These are phyloP conservation scores for Trichoderma orchidacearum DNA, from an alignment of 495 filamentous ascomycete species.

Conservation along the genomic window DNA sequence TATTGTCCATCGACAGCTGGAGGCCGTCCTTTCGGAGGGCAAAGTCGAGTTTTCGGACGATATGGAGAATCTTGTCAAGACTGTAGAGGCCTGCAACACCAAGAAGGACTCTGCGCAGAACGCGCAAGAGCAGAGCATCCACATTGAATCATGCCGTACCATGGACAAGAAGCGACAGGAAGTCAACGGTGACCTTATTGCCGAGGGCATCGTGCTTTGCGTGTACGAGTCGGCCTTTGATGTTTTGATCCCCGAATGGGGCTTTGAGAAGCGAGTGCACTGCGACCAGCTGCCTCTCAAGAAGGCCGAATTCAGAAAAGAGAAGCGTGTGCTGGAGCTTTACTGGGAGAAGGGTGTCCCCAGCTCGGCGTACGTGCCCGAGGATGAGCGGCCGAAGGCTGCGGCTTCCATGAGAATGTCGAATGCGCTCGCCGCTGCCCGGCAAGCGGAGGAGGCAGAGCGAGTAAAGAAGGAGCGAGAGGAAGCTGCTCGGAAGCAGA, in stretches of 20 bases:
- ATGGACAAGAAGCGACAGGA: constrained; percentile 84
- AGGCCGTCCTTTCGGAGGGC: constrained; percentile 71
- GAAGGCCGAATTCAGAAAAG: constrained; percentile 97
- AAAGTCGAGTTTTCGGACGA: constrained; percentile 81
- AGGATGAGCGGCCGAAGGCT: constrained; percentile 88
- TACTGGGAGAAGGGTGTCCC: constrained; percentile 99
- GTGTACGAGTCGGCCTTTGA: constrained; percentile 99
- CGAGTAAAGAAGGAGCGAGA: constrained; percentile 69
- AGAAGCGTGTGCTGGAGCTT: constrained; percentile 79
- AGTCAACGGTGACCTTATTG: constrained; percentile 82
- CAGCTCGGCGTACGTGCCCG: constrained; percentile 89
- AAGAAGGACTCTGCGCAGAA: constrained; percentile 98
- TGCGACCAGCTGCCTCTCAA: constrained; percentile 96
- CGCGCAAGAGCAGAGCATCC: constrained; percentile 95
- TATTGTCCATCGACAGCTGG: constrained; percentile 89
- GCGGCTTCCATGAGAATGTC: constrained; percentile 49
- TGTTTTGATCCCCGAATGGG: constrained; percentile 93
- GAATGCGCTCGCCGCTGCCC: constrained; percentile 61
- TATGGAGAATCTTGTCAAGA: constrained; percentile 76
- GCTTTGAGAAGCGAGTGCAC: constrained; percentile 98
- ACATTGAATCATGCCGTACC: constrained; percentile 89
- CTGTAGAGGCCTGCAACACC: constrained; percentile 89
- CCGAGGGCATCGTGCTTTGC: constrained; percentile 90
- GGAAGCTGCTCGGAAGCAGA: constrained; percentile 78
- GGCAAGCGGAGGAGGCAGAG: constrained; percentile 66